Evolutionary conservation across 305 asterid species (phyloP).

Genomic region (Striga hermonthica): DNA sequence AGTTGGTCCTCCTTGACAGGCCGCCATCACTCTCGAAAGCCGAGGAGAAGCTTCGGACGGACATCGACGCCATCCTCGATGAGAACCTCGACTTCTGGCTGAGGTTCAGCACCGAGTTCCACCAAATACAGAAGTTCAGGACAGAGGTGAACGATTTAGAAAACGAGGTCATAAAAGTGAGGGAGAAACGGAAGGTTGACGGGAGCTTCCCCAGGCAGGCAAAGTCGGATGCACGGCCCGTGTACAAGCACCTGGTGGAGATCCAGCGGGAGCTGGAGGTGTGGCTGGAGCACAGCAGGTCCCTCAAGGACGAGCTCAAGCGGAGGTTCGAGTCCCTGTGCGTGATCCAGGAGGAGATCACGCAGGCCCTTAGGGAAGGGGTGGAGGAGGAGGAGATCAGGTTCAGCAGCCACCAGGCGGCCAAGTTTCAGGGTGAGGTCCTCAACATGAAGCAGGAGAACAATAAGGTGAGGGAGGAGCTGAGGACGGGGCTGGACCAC

Average conservation of each 20-base stretch:
- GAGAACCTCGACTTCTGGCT: conserved; percentile 85
- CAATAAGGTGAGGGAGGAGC: conserved; percentile 51
- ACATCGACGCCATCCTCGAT: conserved; percentile 62
- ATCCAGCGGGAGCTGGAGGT: conserved; percentile 39
- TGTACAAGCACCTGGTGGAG: conserved; percentile 59
- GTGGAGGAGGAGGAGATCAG: conserved; percentile 40
- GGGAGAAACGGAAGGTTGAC: conserved; percentile 37
- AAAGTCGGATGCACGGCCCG: conserved; percentile 44
- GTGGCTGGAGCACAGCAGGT: conserved; percentile 44
- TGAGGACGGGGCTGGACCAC: conserved; percentile 43
- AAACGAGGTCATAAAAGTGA: conserved; percentile 43
- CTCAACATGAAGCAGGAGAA: conserved; percentile 58
- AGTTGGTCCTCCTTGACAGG: conserved; percentile 33
- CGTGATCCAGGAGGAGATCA: conserved; percentile 47
- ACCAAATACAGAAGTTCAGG: conserved; percentile 72
- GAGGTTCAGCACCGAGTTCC: conserved; percentile 73
- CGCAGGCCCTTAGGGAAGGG: conserved; percentile 37
- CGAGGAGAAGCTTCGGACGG: conserved; percentile 59
- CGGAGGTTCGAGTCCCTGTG: conserved; percentile 41
- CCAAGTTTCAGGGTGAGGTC: conserved; percentile 56
- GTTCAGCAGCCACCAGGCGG: conserved; percentile 58
- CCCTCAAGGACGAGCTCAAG: conserved; percentile 43
- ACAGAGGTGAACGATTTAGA: conserved; percentile 65
- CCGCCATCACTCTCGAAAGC: conserved; percentile 42
- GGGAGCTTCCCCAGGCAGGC: conserved; percentile 24